Percentiles rank a stretch among this genome's conserved stretches.
phyloP scores from a whole-genome alignment of 805 yeast species.

The Monosporozyma yasuniensis region DNA sequence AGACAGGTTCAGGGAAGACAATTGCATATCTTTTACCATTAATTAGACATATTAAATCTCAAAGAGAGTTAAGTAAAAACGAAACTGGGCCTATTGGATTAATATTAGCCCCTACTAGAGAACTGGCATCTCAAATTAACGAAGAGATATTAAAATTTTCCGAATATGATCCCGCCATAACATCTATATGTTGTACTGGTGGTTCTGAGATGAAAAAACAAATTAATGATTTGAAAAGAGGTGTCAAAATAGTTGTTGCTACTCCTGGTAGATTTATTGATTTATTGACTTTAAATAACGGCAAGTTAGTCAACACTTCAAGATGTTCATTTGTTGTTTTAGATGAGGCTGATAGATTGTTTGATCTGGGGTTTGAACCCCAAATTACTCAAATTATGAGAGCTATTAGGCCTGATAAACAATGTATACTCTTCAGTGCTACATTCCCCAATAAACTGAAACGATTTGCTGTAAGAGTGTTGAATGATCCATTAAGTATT shows the following conservation, averaged over 20 bases:
- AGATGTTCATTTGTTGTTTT: slow-evolving; percentile 75
- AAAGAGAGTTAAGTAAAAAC: slow-evolving; percentile 36
- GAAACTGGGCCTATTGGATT: slow-evolving; percentile 74
- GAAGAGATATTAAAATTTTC: slow-evolving; percentile 56
- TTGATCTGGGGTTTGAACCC: slow-evolving; percentile 95
- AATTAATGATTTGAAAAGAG: slow-evolving; percentile 68
- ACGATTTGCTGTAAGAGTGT: slow-evolving; percentile 54
- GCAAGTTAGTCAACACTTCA: slow-evolving; percentile 54
- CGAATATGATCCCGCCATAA: slow-evolving; percentile 27
- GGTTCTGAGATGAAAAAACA: slow-evolving; percentile 79
- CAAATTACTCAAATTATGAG: slow-evolving; percentile 76
- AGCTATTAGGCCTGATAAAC: slow-evolving; percentile 75
- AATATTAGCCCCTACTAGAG: slow-evolving; percentile 86
- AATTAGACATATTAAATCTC: slow-evolving; percentile 75
- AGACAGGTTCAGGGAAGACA: slow-evolving; percentile 95
- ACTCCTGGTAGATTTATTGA: slow-evolving; percentile 96
- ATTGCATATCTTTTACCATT: slow-evolving; percentile 79
- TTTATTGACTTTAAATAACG: slow-evolving; percentile 71
- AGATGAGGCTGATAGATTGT: slow-evolving; percentile 95
- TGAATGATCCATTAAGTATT: slow-evolving; percentile 62
- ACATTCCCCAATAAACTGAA: slow-evolving; percentile 84
- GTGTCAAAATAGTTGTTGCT: slow-evolving; percentile 75
- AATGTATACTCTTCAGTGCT: slow-evolving; percentile 86
- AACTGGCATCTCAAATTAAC: slow-evolving; percentile 75
- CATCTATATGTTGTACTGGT: slow-evolving; percentile 79